A percentile compares a stretch with the other conserved stretches of the same genome.
Conservation (phyloP, 768 basidiomycete species). For the Sarcodon sp. region DNA sequence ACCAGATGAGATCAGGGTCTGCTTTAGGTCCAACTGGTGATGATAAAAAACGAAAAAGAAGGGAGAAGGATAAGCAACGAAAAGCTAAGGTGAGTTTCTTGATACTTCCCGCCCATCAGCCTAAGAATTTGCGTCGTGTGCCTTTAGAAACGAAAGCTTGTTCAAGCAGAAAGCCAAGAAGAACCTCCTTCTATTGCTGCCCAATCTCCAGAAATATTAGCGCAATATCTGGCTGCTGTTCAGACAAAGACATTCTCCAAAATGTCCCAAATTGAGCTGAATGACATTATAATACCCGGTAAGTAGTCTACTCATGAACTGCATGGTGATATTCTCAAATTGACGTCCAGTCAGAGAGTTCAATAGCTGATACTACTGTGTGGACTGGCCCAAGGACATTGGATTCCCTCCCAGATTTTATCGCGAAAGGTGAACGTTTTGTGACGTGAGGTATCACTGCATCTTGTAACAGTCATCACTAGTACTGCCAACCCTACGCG, state of each 20-base stretch:
- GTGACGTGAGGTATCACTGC: neutral
- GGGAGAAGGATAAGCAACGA: slow-evolving; percentile 62
- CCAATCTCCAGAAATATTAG: slow-evolving; percentile 43
- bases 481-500: slow-evolving; percentile 59
- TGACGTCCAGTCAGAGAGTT: slow-evolving; percentile 47
- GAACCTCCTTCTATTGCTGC: slow-evolving; percentile 34
- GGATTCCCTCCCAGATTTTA: slow-evolving; percentile 63
- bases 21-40: neutral
- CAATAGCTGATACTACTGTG: slow-evolving; percentile 63
- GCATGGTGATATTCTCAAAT: slow-evolving; percentile 16
- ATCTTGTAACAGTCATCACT: slow-evolving; percentile 2
- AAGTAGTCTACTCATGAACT: slow-evolving; percentile 17
- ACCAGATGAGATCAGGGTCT: neutral
- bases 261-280: slow-evolving; percentile 65
- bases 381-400: slow-evolving; percentile 66
- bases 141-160: slow-evolving; percentile 29
- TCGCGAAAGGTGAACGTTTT: slow-evolving; percentile 41
- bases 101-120: neutral
- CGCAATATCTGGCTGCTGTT: slow-evolving; percentile 48
- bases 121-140: neutral
- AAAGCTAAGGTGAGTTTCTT: slow-evolving; percentile 40
- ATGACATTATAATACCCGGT: slow-evolving; percentile 73
- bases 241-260: slow-evolving; percentile 61
- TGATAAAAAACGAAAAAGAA: slow-evolving; percentile 58
- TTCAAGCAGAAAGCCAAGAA: slow-evolving; percentile 34